Base-by-base conservation (phyloP, 2,329 filamentous ascomycete genomes). In the Aureobasidium lini region DNA sequence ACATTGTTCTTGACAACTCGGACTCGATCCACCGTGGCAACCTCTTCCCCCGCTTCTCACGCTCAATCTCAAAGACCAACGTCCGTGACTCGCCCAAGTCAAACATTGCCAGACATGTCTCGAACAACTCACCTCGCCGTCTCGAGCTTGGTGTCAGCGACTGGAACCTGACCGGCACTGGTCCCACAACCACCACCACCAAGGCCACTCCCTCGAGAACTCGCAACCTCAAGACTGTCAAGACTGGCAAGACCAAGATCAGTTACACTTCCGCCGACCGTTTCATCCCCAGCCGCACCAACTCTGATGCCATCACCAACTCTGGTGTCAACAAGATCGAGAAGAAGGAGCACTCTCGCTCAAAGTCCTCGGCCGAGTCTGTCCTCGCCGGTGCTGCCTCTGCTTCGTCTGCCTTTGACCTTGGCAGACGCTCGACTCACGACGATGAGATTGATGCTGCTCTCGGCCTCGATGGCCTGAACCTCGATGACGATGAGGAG, bases 81-180 rank as follows among this genome's bases (percentile, higher is more conserved):
- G 87, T 89, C 73, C 87, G 89, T 53, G 89, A 94, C 71, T 96
- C 93, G 2, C 91, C 92, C 71, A 97, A 97, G 80, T 96, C 92
- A 61, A 97, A 96, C 80, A 54, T 54, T 23, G 89, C 88, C 65
- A 84, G 85, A 64, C 77, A 78, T 43, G 83, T 84, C 60, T 62
- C 67, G 50, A 62, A 62, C 49, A 82, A 86, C 61, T 92, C 90
- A 44, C 92, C 93, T 18, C 88, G 89, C 69, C 90, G 88, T 73
- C 82, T 97, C 40, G 93, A 97, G 75, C 83, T 96, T 42, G 91
- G 90, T 65, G 86, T 96, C 36, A 96, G 92, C 42, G 92, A 99
- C 72, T 97, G 93, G 80, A 85, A 89, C 16, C 81, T 99, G 68
- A 90, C 89, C 56, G 91, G 92, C 64, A 95, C 92, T 58, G 90